Conservation (phyloP, 305 asterid genomes). For the Fraxinus velutina region DNA sequence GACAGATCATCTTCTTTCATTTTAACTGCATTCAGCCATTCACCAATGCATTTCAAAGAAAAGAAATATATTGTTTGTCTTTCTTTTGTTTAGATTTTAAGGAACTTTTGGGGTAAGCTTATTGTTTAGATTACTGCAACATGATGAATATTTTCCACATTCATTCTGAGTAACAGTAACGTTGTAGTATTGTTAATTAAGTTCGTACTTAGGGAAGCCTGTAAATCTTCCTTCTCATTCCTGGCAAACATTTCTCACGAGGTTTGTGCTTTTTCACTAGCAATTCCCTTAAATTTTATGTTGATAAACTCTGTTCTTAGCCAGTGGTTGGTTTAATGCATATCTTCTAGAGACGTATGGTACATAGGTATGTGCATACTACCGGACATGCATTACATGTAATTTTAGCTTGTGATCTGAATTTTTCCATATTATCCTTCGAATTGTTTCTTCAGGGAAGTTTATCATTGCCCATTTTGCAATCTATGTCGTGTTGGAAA, state of each 20-base stretch:
- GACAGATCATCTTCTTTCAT: not conserved
- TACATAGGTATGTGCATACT: not conserved
- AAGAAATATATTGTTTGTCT: not conserved
- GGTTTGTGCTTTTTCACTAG: not conserved
- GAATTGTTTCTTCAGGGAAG: slow-evolving; percentile 51
- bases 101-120: not conserved
- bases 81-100: not conserved
- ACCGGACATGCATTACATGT: not conserved
- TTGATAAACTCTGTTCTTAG: not conserved
- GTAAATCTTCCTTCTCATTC: not conserved
- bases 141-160: not conserved
- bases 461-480: slow-evolving; percentile 97
- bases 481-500: slow-evolving; percentile 90
- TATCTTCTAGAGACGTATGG: not conserved
- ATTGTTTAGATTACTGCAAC: not conserved
- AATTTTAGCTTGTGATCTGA: not conserved
- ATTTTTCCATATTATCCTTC: slow-evolving; percentile 13
- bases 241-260: not conserved
- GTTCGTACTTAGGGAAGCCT: not conserved
- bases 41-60: not conserved
- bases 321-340: not conserved
- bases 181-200: not conserved
- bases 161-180: not conserved
- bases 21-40: not conserved
- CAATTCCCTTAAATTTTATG: not conserved